Conservation (phyloP, 2,329 filamentous ascomycete species). For the Colletotrichum plurivorum region DNA sequence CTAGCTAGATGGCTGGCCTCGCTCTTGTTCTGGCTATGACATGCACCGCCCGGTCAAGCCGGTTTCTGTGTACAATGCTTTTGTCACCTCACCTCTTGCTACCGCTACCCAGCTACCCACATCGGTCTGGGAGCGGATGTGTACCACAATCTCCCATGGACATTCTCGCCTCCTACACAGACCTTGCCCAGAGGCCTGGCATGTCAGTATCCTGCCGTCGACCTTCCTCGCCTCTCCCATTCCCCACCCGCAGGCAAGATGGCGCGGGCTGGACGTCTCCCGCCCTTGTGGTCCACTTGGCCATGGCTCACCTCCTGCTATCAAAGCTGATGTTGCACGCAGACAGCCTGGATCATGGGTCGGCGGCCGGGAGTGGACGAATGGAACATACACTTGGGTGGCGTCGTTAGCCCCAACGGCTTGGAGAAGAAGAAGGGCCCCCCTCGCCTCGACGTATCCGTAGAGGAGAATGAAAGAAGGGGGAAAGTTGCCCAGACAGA, state of each 20-base stretch:
- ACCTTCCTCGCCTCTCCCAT: background rate
- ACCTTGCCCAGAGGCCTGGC: slow-evolving; percentile 18
- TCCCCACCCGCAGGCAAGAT: slow-evolving; percentile 11
- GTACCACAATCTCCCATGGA: slow-evolving; percentile 22
- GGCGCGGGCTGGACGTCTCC: slow-evolving; percentile 2
- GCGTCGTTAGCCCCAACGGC: slow-evolving; percentile 32
- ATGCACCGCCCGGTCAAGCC: slow-evolving; percentile 23
- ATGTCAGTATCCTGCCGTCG: slow-evolving; percentile 29
- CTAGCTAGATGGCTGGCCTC: slow-evolving; percentile 22
- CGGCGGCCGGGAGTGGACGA: slow-evolving; percentile 11
- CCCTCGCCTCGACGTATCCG: too few relatives aligned
- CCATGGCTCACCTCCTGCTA: slow-evolving; percentile 20
- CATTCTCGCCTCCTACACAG: slow-evolving; percentile 12
- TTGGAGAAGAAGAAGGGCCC: background rate
- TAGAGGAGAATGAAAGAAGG: background rate
- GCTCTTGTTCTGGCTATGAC: slow-evolving; percentile 27
- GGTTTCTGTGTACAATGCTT: slow-evolving; percentile 30
- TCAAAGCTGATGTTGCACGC: slow-evolving; percentile 33
- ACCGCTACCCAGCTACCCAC: slow-evolving; percentile 5
- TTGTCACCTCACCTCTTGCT: slow-evolving; percentile 11
- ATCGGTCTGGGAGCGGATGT: slow-evolving; percentile 25
- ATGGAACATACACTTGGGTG: slow-evolving; percentile 16
- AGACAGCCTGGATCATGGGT: slow-evolving; percentile 38
- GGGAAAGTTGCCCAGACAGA: slow-evolving; percentile 4
- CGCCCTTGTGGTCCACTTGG: slow-evolving; percentile 20